Base-by-base conservation (phyloP, 805 yeast genomes). In the Barnettozyma pratensis region DNA sequence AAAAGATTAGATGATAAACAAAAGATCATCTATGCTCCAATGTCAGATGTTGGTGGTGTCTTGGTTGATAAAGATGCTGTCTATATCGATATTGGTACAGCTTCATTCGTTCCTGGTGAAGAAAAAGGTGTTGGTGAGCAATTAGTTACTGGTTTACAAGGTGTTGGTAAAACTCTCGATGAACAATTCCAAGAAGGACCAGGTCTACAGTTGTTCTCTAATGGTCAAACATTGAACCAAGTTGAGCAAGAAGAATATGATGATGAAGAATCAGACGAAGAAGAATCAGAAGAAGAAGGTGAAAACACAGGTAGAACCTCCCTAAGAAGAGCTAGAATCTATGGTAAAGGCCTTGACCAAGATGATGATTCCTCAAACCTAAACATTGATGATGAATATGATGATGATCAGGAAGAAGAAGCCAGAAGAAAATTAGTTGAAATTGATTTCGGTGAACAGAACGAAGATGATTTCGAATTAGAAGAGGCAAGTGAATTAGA, bases 41-140 rank as follows among this genome's bases (percentile, higher is more conserved):
- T 94, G 99, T 87, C 97, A 42, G 98, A 94, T 67, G 97, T 94
- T n/a, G 97, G 97, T 49, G 99, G 99, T 65, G 96, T 94, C 36
- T 73, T 94, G 55, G 89, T 94, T 52, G 99, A 94, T 70, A 91
- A 86, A 63, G 99, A 94, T 71, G 97, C 99, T 7, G 99, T 94
- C 3, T 94, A 91, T 60, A 88, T 94, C 51, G 97, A 72, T 54
- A 69, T 71, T 39, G 74, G 75, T 35, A 71, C 70, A 39, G 75
- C 74, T 45, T 64, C 76, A 37, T 86, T 86, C 64, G 79, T 75
- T 14, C 74, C 79, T 1, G 85, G 86, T 39, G 77, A 78, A 53
- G 87, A 83, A 52, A 73, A 71, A 59, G 97, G 96, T 28, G 78
- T 87, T 54, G 97, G 97, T 52, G 97, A 91, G 66, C 79, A 80